phyloP scores from a whole-genome alignment of 106 monocot genomes.

The Vanilla planifolia region DNA sequence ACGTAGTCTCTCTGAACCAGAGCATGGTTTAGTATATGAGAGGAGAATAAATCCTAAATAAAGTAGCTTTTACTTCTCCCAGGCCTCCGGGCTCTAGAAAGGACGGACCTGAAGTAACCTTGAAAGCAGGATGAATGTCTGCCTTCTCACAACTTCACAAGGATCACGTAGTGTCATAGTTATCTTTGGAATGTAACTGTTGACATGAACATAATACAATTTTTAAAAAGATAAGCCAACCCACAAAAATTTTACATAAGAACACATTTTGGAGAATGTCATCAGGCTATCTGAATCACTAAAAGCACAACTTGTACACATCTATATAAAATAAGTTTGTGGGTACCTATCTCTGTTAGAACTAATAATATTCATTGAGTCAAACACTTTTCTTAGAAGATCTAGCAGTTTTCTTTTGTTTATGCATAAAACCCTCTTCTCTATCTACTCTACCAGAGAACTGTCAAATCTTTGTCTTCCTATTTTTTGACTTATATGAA shows the following conservation, averaged over 20 bases:
- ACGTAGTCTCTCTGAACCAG: conserved; percentile 88
- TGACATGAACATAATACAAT: not conserved
- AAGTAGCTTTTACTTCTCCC: not conserved
- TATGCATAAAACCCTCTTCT: no score
- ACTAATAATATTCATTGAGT: no score
- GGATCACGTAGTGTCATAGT: conserved; percentile 76
- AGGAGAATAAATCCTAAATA: not conserved
- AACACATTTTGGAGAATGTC: no score
- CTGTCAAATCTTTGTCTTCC: no score
- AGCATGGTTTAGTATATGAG: not conserved
- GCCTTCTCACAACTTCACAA: conserved; percentile 90
- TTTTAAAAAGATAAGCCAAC: not conserved
- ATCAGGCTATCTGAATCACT: no score
- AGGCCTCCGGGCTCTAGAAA: not conserved
- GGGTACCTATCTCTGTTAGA: no score
- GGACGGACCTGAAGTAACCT: conserved; percentile 73
- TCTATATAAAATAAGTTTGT: not conserved
- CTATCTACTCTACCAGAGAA: no score
- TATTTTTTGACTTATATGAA: no score
- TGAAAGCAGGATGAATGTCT: conserved; percentile 91
- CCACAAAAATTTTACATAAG: not conserved
- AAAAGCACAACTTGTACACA: not conserved
- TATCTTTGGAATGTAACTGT: conserved; percentile 86
- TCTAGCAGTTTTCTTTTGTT: no score
- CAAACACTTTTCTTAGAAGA: no score